Base-by-base conservation (phyloP, 192 early-diverging fungal species). In the Rhizophagus clarus region DNA sequence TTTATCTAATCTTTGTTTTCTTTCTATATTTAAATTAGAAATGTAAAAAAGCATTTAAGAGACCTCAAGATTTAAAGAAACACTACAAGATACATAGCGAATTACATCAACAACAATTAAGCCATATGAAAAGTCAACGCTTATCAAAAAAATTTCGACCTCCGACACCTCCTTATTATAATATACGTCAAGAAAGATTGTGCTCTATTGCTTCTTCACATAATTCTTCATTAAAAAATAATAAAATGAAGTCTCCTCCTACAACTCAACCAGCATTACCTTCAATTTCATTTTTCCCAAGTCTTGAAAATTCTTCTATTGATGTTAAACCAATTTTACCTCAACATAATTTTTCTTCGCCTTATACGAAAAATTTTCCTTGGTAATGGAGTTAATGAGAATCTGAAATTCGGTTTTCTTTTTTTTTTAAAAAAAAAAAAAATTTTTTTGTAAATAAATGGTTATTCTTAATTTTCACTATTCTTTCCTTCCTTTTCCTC, bases 21-120 rank as follows among this genome's bases (percentile, higher is more conserved):
- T 79, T 70, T 82, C 51, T 32, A 24, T 75, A 4, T 51, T 22
- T 22, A 31, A 20, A 24, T 72, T 85, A 94, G 91, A 81, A 80
- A 63, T 97, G 96, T 84, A 82, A 87, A 60, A 95, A 96, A 82
- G 82, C 92, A 7, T 98, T 97, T 85, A 98, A 98, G 86, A 88
- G 96, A 31, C 95, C 95, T 14, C 97, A 98, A 88, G 97, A 98
- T 83, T 83, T 98, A 82, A 96, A 94, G 84, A 98, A 98, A 83
- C 97, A 98, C 84, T 92, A 95, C 83, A 92, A 90, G 84, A 96
- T 89, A 15, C 96, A 97, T 81, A 82, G 87, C 40, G 84, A 92
- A 72, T 47, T 80, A 32, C 84, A 87, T 31, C 70, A 79, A 45
- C 31, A 62, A 56, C 32, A 68, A 20, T 69, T 73, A 24, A 28